Base-by-base conservation (phyloP, 164 flowering plant species). In the Buxus sempervirens region DNA sequence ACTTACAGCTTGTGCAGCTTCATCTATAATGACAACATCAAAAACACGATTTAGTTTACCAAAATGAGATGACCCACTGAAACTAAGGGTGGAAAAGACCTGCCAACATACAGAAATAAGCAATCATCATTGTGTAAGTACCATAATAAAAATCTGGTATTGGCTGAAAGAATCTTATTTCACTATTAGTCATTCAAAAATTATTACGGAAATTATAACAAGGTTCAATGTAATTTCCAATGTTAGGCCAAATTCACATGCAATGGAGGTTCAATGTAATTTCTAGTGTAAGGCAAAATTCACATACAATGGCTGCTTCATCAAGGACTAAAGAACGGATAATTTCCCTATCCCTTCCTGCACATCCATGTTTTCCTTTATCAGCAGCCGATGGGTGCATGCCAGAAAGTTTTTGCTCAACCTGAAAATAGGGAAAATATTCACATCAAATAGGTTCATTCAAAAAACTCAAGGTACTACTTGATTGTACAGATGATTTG, bases 1-100 rank as follows among this genome's bases (percentile, higher is more conserved):
- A 71, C 97, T 85, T 81, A 96, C 99, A 72, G 99, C 99, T 84
- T 96, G 99, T 61, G 98, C 97, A 78, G 99, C 98, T 88, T 96
- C 99, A 78, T 96, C 99, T 62, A 96, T 92, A 63, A 93, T 88
- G 70, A 96, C 99, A 69, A 96, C 91, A 83, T 96, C 99, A 78
- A 96, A 96, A 60, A 79, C 77, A 45, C 83, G 90, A 77, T 78
- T 89, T 75, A 84, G 68, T 82, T 86, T 90, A 68, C 82, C 82
- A 64, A 90, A 87, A 68, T 88, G 77, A 60, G 78, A 54, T 64
- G 97, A 92, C 62, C 96, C 99, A 70, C 97, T 93, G 77, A 93
- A 96, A 75, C 99, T 90, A 63, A 96, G 96, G 49, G 99, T 96
- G 42, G 99, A 92, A 80, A 91, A 96, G 36, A 96, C 98, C 98